A percentile compares a stretch with the other conserved stretches of the same genome.
phyloP scores from a whole-genome alignment of 345 rosid genomes.

The Dipteronia dyeriana region DNA sequence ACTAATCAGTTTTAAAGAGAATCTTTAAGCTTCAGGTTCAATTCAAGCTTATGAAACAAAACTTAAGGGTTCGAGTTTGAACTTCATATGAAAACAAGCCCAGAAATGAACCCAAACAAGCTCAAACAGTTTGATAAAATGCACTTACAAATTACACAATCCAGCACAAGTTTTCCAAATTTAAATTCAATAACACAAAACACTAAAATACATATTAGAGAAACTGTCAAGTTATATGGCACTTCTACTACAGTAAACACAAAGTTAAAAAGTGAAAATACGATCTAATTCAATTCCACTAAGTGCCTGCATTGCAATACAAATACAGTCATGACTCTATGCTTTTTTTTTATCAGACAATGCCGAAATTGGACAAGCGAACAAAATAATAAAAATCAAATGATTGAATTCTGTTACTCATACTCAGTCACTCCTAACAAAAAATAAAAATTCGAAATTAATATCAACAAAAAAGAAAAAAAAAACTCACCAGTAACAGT shows the following conservation, averaged over 20 bases:
- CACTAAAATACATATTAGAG: background rate
- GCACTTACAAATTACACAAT: background rate
- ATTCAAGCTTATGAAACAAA: background rate
- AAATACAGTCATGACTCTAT: background rate
- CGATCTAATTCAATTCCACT: background rate
- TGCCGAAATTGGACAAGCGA: too few relatives aligned
- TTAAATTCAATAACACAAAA: background rate
- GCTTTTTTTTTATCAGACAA: background rate
- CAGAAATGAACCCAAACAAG: background rate
- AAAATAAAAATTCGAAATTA: constrained; percentile 6
- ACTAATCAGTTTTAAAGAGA: background rate
- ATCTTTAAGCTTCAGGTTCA: background rate
- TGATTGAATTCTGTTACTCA: background rate
- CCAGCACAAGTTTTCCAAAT: background rate
- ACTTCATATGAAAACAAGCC: background rate
- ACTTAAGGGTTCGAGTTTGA: background rate
- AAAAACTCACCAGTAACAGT: constrained; percentile 47
- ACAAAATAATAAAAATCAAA: background rate
- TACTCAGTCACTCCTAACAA: background rate
- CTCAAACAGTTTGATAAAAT: background rate
- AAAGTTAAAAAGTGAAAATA: background rate
- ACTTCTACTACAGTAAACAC: background rate
- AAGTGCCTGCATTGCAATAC: constrained; percentile 18
- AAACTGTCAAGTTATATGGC: background rate
- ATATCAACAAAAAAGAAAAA: background rate